A percentile compares a stretch with the other conserved stretches of the same genome.
Evolutionary conservation across 129 eudicot species (phyloP).

Genomic region (Helianthus annuus): DNA sequence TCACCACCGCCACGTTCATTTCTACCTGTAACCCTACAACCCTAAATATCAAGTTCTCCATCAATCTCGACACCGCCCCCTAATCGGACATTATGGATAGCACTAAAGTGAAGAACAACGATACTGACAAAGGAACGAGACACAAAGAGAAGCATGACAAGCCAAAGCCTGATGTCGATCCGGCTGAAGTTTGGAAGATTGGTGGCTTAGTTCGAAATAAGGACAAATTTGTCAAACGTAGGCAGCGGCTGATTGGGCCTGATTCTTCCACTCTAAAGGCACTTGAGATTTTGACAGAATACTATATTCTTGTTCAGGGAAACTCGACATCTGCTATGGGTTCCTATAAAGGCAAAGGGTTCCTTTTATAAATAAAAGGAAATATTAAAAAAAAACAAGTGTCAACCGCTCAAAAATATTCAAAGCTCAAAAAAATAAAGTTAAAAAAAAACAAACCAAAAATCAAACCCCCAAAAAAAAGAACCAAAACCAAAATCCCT

Average conservation of each 20-base stretch:
- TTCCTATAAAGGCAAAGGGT: conserved; percentile 89
- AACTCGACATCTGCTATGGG: conserved; percentile 96
- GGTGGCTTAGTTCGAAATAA: too few species aligned
- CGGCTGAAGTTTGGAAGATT: conserved; percentile 59
- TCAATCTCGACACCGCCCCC: too few species aligned
- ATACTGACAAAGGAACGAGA: conserved; percentile 28
- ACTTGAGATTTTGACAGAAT: conserved; percentile 84
- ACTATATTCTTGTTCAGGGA: conserved; percentile 97
- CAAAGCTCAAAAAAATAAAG: too few species aligned
- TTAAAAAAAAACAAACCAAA: too few species aligned
- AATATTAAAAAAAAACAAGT: too few species aligned
- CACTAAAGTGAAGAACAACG: conserved; percentile 3
- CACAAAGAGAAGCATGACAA: conserved; percentile 98
- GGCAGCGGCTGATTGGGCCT: conserved; percentile 86
- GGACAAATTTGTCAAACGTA: conserved; percentile 93
- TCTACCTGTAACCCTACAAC: too few species aligned
- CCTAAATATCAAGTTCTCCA: too few species aligned
- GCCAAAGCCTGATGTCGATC: conserved; percentile 86
- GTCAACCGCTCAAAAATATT: too few species aligned
- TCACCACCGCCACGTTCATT: too few species aligned
- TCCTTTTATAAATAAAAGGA: too few species aligned
- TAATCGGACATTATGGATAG: conserved; percentile 8
- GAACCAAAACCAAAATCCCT: too few species aligned
- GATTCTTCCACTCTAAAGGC: conserved; percentile 89
- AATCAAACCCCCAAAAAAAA: too few species aligned